phyloP scores from a whole-genome alignment of 2,329 filamentous ascomycete species.

The Paecilomyces variotii region DNA sequence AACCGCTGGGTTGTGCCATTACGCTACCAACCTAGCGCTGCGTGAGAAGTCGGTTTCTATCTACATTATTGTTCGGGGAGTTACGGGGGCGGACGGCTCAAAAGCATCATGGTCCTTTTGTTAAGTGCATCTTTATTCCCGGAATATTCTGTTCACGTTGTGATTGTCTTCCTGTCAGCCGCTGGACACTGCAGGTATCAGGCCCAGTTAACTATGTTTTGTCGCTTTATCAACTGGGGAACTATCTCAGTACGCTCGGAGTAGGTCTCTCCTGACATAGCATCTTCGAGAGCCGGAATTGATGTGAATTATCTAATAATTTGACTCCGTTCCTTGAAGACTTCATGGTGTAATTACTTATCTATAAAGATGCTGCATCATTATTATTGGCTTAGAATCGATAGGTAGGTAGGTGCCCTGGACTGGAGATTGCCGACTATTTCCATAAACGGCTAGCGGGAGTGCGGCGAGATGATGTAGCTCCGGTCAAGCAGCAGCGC shows the following conservation, averaged over 20 bases:
- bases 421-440: not conserved
- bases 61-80: constrained; percentile 5
- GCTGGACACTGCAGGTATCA: not conserved
- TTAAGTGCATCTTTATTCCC: not conserved
- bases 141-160: not conserved
- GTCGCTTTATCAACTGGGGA: not conserved
- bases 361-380: too few species aligned
- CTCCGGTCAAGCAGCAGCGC: not conserved
- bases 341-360: too few species aligned
- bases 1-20: constrained; percentile 76
- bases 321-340: not conserved
- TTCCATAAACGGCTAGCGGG: constrained; percentile 8
- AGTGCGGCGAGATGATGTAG: constrained; percentile 2
- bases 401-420: too few species aligned
- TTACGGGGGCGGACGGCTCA: not conserved
- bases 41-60: constrained; percentile 12
- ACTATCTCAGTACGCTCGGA: not conserved
- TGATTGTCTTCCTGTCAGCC: not conserved
- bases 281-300: not conserved
- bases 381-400: too few species aligned
- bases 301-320: not conserved
- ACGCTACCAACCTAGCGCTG: constrained; percentile 30
- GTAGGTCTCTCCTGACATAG: not conserved
- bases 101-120: not conserved
- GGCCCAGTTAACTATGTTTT: not conserved